These are phyloP conservation scores for Isoetes taiwanensis DNA, from an alignment of 75 land plant genomes.

Conservation along the genomic window DNA sequence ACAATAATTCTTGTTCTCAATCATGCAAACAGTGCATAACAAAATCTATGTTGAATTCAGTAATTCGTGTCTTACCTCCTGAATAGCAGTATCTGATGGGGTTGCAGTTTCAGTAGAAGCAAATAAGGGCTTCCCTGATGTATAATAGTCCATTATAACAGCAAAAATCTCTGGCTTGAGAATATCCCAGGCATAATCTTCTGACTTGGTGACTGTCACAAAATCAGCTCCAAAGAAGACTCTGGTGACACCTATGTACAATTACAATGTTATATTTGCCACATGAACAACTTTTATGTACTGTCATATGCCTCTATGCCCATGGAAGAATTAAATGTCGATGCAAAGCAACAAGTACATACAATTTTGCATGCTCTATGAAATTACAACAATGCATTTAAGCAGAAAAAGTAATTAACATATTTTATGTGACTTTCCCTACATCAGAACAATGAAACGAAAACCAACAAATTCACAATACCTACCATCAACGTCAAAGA, in stretches of 20 bases:
- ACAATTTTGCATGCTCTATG: too few species aligned
- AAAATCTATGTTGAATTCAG: too few species aligned
- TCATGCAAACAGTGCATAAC: too few species aligned
- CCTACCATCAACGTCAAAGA: conserved; percentile 80
- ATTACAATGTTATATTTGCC: too few species aligned
- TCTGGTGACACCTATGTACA: conserved; percentile 69
- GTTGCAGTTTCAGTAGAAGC: conserved; percentile 50
- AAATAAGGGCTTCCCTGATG: conserved; percentile 79
- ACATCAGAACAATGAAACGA: neutral
- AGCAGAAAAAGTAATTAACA: neutral
- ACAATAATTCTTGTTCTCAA: too few species aligned
- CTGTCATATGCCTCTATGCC: too few species aligned
- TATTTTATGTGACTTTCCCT: neutral
- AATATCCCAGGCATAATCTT: conserved; percentile 73
- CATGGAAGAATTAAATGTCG: too few species aligned
- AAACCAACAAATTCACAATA: neutral
- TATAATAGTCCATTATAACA: conserved; percentile 92
- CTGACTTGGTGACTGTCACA: conserved; percentile 78
- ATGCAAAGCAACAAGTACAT: too few species aligned
- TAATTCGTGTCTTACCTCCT: conserved; percentile 43
- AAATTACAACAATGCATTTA: neutral
- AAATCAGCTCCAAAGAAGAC: conserved; percentile 90
- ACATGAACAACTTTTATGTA: too few species aligned
- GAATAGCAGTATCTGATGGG: conserved; percentile 76
- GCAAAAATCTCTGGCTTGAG: conserved; percentile 93